phyloP scores from a whole-genome alignment of 257 asterid genomes.

The Nemophila menziesii region DNA sequence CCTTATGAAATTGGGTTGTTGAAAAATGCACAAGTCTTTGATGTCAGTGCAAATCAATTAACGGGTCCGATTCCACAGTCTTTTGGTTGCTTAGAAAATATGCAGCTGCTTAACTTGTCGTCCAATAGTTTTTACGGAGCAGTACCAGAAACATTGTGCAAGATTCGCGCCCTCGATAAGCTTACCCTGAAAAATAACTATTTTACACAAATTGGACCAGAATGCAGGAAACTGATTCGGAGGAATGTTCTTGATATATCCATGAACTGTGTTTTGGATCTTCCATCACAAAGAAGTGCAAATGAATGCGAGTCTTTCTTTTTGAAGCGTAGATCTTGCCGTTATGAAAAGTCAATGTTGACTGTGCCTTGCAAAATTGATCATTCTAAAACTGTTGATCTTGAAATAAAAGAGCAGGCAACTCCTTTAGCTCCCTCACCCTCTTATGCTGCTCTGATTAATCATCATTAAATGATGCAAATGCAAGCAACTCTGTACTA shows the following conservation, averaged over 20 bases:
- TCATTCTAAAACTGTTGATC: not conserved
- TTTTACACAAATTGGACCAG: conserved; percentile 52
- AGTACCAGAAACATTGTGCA: conserved; percentile 54
- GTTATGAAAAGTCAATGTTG: conserved; percentile 16
- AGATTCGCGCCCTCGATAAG: conserved; percentile 7
- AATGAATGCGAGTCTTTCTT: conserved; percentile 32
- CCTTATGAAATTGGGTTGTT: conserved; percentile 49
- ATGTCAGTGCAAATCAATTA: conserved; percentile 39
- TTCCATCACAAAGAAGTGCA: conserved; percentile 30
- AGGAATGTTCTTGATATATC: conserved; percentile 28
- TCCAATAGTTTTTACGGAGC: conserved; percentile 36
- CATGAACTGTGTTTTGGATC: conserved; percentile 51
- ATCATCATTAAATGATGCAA: conserved; percentile 6
- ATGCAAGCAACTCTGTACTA: not conserved
- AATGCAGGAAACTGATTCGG: conserved; percentile 36
- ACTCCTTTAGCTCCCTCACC: conserved; percentile 9
- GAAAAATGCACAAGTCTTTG: conserved; percentile 22
- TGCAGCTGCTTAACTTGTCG: conserved; percentile 25
- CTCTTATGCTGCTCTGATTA: conserved; percentile 19
- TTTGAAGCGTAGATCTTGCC: conserved; percentile 21
- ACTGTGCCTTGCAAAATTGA: conserved; percentile 25
- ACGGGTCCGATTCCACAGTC: conserved; percentile 60
- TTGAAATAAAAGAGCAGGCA: not conserved
- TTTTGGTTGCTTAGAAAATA: conserved; percentile 32
- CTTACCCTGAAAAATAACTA: conserved; percentile 33